phyloP scores from a whole-genome alignment of 2,329 filamentous ascomycete species.

The Diaporthe vaccinii region DNA sequence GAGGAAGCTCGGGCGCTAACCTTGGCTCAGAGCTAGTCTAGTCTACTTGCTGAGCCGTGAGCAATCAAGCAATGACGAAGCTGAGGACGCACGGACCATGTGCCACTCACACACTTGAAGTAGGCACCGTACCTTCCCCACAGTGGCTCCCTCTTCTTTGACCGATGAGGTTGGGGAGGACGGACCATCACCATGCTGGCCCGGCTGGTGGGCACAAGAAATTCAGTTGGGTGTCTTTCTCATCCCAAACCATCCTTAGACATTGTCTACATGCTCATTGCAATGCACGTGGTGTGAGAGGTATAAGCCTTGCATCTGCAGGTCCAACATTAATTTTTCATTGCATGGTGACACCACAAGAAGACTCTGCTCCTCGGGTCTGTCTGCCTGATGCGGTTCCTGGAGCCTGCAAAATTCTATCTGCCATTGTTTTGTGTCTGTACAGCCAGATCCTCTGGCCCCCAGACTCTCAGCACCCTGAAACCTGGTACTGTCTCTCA shows the following conservation, averaged over 20 bases:
- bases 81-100: conserved; percentile 19
- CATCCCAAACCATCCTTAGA: neutral
- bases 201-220: neutral
- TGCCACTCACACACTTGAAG: neutral
- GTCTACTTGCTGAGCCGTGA: conserved; percentile 5
- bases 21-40: conserved; percentile 25
- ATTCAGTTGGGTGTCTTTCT: neutral
- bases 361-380: neutral
- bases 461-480: neutral
- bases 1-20: conserved; percentile 18
- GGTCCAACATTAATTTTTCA: conserved; percentile 17
- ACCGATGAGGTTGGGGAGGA: neutral
- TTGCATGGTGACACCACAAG: neutral
- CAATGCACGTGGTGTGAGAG: neutral
- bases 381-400: neutral
- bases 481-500: neutral
- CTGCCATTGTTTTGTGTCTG: neutral
- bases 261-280: neutral
- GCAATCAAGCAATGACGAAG: conserved; percentile 31
- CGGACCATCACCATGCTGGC: neutral
- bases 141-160: neutral
- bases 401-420: conserved; percentile 21
- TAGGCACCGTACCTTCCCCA: neutral
- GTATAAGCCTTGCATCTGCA: neutral
- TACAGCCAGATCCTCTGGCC: conserved; percentile 10